phyloP scores from a whole-genome alignment of 1,139 yeast species.

The Cylindricascospora bacillispora region DNA sequence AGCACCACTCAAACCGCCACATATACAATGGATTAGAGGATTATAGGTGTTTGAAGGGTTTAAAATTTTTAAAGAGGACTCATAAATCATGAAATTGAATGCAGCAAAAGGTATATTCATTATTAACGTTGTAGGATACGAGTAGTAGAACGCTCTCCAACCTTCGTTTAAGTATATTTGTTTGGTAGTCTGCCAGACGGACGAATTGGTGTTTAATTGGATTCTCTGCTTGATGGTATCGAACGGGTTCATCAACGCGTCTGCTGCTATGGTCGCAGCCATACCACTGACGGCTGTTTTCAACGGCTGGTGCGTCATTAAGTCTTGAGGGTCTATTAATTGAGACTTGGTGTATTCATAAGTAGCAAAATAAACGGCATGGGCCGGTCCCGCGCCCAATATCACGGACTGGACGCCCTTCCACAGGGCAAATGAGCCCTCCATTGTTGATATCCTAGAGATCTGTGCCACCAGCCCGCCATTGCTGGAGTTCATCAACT shows the following conservation, averaged over 20 bases:
- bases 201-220: constrained; percentile 37
- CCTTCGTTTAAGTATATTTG: constrained; percentile 67
- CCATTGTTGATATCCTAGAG: constrained; percentile 68
- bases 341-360: constrained; percentile 64
- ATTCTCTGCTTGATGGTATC: constrained; percentile 87
- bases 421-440: constrained; percentile 86
- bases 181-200: constrained; percentile 28
- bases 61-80: constrained; percentile 59
- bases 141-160: constrained; percentile 67
- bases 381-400: constrained; percentile 99
- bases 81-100: constrained; percentile 86
- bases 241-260: constrained; percentile 96
- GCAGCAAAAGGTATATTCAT: constrained; percentile 96
- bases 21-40: constrained; percentile 82
- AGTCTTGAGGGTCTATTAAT: constrained; percentile 21
- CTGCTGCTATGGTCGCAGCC: constrained; percentile 87
- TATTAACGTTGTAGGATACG: constrained; percentile 88
- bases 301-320: constrained; percentile 37
- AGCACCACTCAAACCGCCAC: constrained; percentile 96
- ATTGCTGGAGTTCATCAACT: not conserved
- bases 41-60: constrained; percentile 74
- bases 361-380: constrained; percentile 93
- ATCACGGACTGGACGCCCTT: constrained; percentile 89
- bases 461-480: constrained; percentile 41
- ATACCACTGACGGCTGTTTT: constrained; percentile 84